phyloP scores from a whole-genome alignment of 176 grass and related monocot species.

The bread wheat (Triticum aestivum) region IWGSC_CS_RefSeq_v2.1 NC_057801.1:235916736-235917235 shows the following conservation, averaged over 20 bases:
- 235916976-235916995: constrained; percentile 16
- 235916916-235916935: not conserved
- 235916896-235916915: not conserved
- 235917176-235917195: constrained; percentile 21
- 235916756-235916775: not conserved
- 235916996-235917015: constrained; percentile 17
- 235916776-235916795: not conserved
- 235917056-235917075: constrained; percentile 37
- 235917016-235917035: not conserved
- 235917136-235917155: constrained; percentile 21
- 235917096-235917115: not conserved
- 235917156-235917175: constrained; percentile 10
- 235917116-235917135: constrained; percentile 1
- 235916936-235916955: constrained; percentile 19
- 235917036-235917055: constrained; percentile 25
- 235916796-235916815: not conserved
- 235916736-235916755: not conserved
- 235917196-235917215: constrained; percentile 30
- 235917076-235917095: constrained; percentile 51
- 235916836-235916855: not conserved
- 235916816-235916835: not conserved
- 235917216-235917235: constrained; percentile 12
- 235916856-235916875: not conserved
- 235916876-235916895: not conserved
- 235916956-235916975: constrained; percentile 18